Evolutionary conservation across 202 grass and related monocot genomes (phyloP).

Genomic region (Panicum hallii): DNA sequence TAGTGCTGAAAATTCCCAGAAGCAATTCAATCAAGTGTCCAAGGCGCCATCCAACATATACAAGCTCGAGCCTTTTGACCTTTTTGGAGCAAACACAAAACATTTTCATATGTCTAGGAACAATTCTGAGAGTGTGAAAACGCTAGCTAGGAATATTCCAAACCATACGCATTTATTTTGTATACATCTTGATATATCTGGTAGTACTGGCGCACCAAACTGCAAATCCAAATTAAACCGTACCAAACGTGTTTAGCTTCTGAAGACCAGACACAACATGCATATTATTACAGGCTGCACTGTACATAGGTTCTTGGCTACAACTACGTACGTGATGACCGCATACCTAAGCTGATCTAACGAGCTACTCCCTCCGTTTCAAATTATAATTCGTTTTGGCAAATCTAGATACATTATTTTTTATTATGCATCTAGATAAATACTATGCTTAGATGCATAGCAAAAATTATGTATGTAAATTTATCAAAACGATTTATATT

Average conservation of each 20-base stretch:
- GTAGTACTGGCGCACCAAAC: neutral
- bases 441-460: too few relatives aligned
- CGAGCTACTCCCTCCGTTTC: too few relatives aligned
- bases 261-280: neutral
- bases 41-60: neutral
- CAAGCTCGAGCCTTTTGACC: neutral
- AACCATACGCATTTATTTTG: neutral
- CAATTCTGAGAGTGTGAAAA: neutral
- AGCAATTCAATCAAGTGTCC: neutral
- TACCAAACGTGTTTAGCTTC: neutral
- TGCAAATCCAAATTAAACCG: neutral
- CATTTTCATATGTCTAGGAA: neutral
- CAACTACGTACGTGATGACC: neutral
- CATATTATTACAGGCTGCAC: neutral
- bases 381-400: too few relatives aligned
- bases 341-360: neutral
- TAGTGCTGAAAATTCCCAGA: neutral
- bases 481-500: too few relatives aligned
- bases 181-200: constrained; percentile 8
- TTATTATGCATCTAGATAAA: too few relatives aligned
- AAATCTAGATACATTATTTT: too few relatives aligned
- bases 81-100: neutral
- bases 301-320: neutral
- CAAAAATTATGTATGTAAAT: too few relatives aligned
- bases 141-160: neutral